phyloP scores from a whole-genome alignment of 2,329 filamentous ascomycete species.

The Boeremia exigua region DNA sequence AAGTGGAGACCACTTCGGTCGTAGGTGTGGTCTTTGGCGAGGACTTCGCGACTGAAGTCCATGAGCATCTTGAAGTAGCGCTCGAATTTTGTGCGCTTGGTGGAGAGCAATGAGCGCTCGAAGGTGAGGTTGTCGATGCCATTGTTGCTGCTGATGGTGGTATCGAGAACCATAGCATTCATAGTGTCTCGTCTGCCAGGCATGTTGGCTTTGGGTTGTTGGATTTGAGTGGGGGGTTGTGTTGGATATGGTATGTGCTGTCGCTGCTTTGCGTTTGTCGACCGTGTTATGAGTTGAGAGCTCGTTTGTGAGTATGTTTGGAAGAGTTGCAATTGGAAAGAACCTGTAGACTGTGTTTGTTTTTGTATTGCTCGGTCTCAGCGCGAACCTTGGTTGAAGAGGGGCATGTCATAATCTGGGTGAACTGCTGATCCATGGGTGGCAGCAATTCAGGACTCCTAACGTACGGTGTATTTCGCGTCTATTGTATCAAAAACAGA shows the following conservation, averaged over 20 bases:
- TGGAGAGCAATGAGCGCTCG: neutral
- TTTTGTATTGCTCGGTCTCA: too few species aligned
- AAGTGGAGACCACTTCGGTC: neutral
- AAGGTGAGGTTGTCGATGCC: neutral
- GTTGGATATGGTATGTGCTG: too few species aligned
- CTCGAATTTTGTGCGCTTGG: neutral
- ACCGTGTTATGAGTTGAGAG: neutral
- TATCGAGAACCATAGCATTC: too few species aligned
- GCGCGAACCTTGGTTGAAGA: too few species aligned
- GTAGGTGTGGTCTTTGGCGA: constrained; percentile 1
- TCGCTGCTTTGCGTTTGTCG: neutral
- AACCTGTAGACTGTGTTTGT: too few species aligned
- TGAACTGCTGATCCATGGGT: too few species aligned
- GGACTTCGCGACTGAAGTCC: neutral
- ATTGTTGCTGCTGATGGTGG: neutral
- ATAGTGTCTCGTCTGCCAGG: neutral
- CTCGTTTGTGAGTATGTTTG: neutral
- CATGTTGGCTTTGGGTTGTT: neutral
- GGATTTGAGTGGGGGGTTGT: neutral
- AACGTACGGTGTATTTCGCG: too few species aligned
- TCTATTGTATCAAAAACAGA: too few species aligned
- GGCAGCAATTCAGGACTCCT: too few species aligned
- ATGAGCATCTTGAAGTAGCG: neutral
- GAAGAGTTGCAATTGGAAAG: neutral
- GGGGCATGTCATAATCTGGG: neutral